Percentiles rank a stretch among this genome's conserved stretches.
Evolutionary conservation across 805 yeast genomes (phyloP).

Genomic region (Candida quercuum): DNA sequence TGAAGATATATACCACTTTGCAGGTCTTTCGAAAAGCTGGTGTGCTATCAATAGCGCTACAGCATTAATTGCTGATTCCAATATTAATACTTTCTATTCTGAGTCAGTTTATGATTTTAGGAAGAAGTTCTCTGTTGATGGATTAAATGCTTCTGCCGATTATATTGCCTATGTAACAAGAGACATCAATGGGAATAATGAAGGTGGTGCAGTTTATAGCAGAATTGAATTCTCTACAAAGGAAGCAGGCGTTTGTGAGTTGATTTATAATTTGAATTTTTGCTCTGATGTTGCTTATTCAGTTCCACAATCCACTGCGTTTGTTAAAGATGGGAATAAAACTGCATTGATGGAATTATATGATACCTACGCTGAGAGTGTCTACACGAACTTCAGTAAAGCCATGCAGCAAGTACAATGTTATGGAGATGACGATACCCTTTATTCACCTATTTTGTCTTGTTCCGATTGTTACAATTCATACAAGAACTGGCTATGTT

Average conservation of each 20-base stretch:
- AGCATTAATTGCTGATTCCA: slow-evolving; percentile 22
- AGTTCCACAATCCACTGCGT: slow-evolving; percentile 54
- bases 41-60: slow-evolving; percentile 60
- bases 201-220: slow-evolving; percentile 62
- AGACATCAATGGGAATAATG: slow-evolving; percentile 33
- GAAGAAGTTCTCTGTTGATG: slow-evolving; percentile 58
- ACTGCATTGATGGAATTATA: slow-evolving; percentile 41
- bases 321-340: slow-evolving; percentile 25
- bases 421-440: slow-evolving; percentile 55
- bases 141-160: slow-evolving; percentile 52
- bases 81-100: slow-evolving; percentile 25
- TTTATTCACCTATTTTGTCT: slow-evolving; percentile 67
- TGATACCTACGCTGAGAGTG: slow-evolving; percentile 52
- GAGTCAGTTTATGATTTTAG: slow-evolving; percentile 41
- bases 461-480: slow-evolving; percentile 70
- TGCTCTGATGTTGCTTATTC: slow-evolving; percentile 83
- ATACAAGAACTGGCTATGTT: slow-evolving; percentile 85
- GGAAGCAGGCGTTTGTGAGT: slow-evolving; percentile 54
- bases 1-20: slow-evolving; percentile 31
- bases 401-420: slow-evolving; percentile 78
- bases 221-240: slow-evolving; percentile 54
- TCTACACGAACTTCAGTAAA: slow-evolving; percentile 63
- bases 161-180: slow-evolving; percentile 64
- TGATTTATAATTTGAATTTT: slow-evolving; percentile 69
- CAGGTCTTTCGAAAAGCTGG: slow-evolving; percentile 48